Base-by-base conservation (phyloP, 169 alveolate genomes). In the Cardiosporidium cionae region DNA sequence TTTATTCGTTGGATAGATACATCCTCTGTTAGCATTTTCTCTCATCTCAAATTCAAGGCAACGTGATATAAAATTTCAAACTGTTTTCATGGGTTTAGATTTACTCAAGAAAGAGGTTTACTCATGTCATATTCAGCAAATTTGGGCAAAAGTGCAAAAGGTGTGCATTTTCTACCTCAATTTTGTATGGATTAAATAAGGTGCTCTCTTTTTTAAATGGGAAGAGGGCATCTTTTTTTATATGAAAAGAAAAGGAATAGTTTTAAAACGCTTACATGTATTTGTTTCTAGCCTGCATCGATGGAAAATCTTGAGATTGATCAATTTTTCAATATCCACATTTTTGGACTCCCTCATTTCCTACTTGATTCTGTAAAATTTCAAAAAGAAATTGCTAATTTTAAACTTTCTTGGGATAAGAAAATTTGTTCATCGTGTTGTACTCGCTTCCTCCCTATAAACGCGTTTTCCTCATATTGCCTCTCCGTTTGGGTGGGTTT, bases 81-180 rank as follows among this genome's bases (percentile, higher is more conserved):
- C 22, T 32, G 32, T 32, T 58, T 2, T 9, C 31, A 23, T 32
- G 53, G 7, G 6, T 1, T 68, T 79, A 68, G 89, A 81, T 33
- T 73, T 74, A 7, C 88, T 89, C 52, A 80, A 77, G 71, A 80
- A 84, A 44, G 82, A 86, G 72, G 85, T 89, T 0, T 65, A 73
- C 9, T 87, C 80, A 2, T 89, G 84, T 44, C 88, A 89, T 76
- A 78, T 89, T 78, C 52, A 74, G 75, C 82, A 78, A 68, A 89
- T 89, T 16, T 89, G 94, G 94, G 44, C 36, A 22, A 92, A 89
- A 72, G 86, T 89, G 54, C 65, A 87, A 22, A 87, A 89, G 79
- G 88, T 87, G 52, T 27, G 58, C 23, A 53, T 16, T 70, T 34
- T 1, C 36, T 54, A 27, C 72, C 1, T 28, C n/a, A 16, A 16